phyloP scores from a whole-genome alignment of 1,284 basidiomycete species.

The Sanguinoderma infundibulare region DNA sequence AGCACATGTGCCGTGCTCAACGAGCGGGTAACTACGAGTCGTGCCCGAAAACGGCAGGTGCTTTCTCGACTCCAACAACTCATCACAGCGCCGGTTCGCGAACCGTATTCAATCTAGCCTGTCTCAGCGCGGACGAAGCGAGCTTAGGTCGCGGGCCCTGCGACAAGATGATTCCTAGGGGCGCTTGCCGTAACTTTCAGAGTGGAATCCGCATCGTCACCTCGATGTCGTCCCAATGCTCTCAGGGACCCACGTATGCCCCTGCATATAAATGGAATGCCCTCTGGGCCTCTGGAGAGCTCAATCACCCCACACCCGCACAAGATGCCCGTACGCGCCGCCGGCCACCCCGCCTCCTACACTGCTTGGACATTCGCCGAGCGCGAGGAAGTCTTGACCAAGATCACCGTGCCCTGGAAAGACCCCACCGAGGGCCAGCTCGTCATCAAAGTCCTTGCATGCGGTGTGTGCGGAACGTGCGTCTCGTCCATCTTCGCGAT shows the following conservation, averaged over 20 bases:
- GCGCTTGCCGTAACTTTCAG: neutral
- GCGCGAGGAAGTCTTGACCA: slow-evolving; percentile 22
- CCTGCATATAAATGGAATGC: neutral
- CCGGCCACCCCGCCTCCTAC: slow-evolving; percentile 37
- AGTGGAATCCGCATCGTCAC: neutral
- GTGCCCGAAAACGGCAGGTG: neutral
- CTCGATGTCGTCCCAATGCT: no score
- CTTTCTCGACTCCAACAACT: neutral
- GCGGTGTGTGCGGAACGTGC: slow-evolving; percentile 32
- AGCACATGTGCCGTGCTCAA: neutral
- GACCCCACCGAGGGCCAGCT: slow-evolving; percentile 36
- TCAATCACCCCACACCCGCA: neutral
- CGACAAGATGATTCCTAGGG: neutral
- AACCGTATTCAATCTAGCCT: neutral
- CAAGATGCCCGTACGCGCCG: neutral
- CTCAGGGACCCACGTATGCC: no score
- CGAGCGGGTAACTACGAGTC: neutral
- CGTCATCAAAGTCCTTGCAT: slow-evolving; percentile 38
- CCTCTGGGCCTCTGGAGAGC: no score
- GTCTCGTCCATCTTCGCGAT: neutral
- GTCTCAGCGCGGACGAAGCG: no score
- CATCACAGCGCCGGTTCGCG: neutral
- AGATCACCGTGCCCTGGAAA: slow-evolving; percentile 35
- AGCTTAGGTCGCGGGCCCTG: neutral
- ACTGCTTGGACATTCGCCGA: slow-evolving; percentile 31